A percentile compares a stretch with the other conserved stretches of the same genome.
phyloP scores from a whole-genome alignment of 1,284 basidiomycete species.

The Cryptococcus sp. region DNA sequence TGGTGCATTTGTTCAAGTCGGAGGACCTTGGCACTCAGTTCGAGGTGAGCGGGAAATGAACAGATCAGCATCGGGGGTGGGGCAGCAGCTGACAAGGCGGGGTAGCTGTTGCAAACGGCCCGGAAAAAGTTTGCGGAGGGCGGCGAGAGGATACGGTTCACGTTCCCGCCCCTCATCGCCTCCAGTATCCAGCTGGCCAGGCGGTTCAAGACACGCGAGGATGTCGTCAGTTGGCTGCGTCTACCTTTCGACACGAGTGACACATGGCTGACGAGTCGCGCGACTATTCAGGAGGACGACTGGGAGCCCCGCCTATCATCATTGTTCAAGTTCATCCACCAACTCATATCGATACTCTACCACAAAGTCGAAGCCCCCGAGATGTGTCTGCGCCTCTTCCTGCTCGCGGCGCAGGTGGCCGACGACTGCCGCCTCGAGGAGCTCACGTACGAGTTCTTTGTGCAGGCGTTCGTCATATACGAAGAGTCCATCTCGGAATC shows the following conservation, averaged over 20 bases:
- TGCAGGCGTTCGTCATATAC: slow-evolving; percentile 91
- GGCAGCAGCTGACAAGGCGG: too few relatives aligned
- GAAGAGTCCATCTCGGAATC: slow-evolving; percentile 92
- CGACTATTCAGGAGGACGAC: slow-evolving; percentile 61
- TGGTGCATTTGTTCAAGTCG: slow-evolving; percentile 87
- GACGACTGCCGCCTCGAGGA: slow-evolving; percentile 92
- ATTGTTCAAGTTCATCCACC: slow-evolving; percentile 87
- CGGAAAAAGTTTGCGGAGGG: slow-evolving; percentile 80
- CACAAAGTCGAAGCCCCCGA: slow-evolving; percentile 86
- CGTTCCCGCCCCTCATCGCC: slow-evolving; percentile 89
- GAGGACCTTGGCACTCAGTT: slow-evolving; percentile 81
- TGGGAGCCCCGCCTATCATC: slow-evolving; percentile 76
- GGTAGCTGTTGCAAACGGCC: slow-evolving; percentile 79
- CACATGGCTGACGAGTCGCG: not conserved
- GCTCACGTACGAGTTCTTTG: slow-evolving; percentile 90
- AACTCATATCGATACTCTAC: slow-evolving; percentile 83
- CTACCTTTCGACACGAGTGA: slow-evolving; percentile 10
- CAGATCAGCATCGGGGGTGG: not conserved
- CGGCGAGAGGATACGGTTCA: slow-evolving; percentile 89
- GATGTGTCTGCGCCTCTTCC: slow-evolving; percentile 83
- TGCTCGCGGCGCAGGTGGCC: slow-evolving; percentile 87
- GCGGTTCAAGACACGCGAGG: slow-evolving; percentile 71
- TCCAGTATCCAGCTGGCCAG: slow-evolving; percentile 84
- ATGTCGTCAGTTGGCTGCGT: slow-evolving; percentile 27
- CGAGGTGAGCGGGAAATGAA: slow-evolving; percentile 58